Conservation (phyloP, 2,329 filamentous ascomycete genomes). For the Fonsecaea pedrosoi region DNA sequence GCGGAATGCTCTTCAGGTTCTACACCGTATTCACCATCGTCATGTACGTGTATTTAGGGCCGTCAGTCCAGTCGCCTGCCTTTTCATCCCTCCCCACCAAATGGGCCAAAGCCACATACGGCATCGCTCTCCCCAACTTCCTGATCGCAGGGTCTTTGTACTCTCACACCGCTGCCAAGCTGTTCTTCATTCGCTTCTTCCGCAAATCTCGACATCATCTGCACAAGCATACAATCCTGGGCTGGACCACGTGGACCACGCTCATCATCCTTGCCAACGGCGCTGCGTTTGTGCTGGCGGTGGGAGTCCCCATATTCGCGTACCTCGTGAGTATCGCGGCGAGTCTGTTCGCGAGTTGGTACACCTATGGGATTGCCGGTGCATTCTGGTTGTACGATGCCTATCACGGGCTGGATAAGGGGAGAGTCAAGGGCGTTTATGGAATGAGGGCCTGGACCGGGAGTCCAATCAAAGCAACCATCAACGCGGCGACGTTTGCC, state of each 20-base stretch:
- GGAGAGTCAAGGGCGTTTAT: constrained; percentile 42
- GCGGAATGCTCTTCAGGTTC: constrained; percentile 40
- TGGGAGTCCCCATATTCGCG: constrained; percentile 62
- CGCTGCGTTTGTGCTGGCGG: constrained; percentile 51
- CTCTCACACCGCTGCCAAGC: constrained; percentile 59
- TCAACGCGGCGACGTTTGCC: constrained; percentile 53
- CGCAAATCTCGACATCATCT: constrained; percentile 47
- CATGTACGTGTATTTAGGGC: constrained; percentile 59
- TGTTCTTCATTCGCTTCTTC: constrained; percentile 45
- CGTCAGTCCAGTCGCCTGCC: constrained; percentile 55
- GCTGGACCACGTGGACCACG: constrained; percentile 57
- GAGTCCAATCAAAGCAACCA: constrained; percentile 48
- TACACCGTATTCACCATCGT: constrained; percentile 60
- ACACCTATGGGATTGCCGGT: constrained; percentile 60
- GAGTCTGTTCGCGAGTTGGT: constrained; percentile 61
- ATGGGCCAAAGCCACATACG: constrained; percentile 61
- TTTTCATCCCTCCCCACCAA: constrained; percentile 55
- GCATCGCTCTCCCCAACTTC: constrained; percentile 53
- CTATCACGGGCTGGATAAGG: constrained; percentile 46
- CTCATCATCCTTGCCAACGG: constrained; percentile 57
- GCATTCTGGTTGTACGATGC: constrained; percentile 61
- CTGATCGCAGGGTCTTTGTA: constrained; percentile 60
- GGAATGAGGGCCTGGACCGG: constrained; percentile 49
- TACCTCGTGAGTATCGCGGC: constrained; percentile 61
- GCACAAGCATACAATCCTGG: constrained; percentile 55